Base-by-base conservation (phyloP, 2,329 filamentous ascomycete genomes). In the Colletotrichum zoysiae region DNA sequence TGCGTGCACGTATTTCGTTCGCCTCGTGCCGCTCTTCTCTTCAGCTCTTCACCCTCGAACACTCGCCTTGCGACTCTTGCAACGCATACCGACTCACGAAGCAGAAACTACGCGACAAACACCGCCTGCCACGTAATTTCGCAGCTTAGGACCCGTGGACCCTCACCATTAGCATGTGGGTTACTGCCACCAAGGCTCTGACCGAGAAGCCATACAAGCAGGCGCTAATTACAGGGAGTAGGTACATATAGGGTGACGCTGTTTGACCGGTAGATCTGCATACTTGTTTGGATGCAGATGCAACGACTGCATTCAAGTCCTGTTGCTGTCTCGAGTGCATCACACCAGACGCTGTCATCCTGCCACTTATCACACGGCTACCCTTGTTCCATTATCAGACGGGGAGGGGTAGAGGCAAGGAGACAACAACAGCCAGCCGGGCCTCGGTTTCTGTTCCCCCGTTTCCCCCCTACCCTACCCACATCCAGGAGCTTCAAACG, bases 341-440 rank as follows among this genome's bases (percentile, higher is more conserved):
- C 58, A 23, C 44, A 35, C 26, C 40, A 12, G 30, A 48, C 58
- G 3, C 58, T 42, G 58, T 60, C 30, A 60, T 48, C 51, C 18
- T 26, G 30, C 51, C 51, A 35, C 30, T 12, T 16, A 35, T 55
- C 30, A 55, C 51, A 11, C 18, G 18, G 51, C 30, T 20, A 9
- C 30, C 26, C 8, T 48, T 26, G 30, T 12, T 18, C 9, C 58
- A 44, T 50, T 33, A 23, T n/a, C 40, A 20, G 30, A 42, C 38
- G 9, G n/a, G 23, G 23, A 48, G 42, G 20, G 59, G 35, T n/a
- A 38, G 35, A 40, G 48, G n/a, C 33, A 53, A 63, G 16, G 44
- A 63, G 60, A 53, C n/a, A 63, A 53, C 60, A 63, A 53, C 46
- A n/a, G 9, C 8, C 5, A 51, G 8, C 14, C 11, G 23, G 26